A percentile compares a stretch with the other conserved stretches of the same genome.
These are phyloP conservation scores for Aphanomyces cochlioides DNA, from an alignment of 352 stramenopile genomes.

Conservation along the genomic window DNA sequence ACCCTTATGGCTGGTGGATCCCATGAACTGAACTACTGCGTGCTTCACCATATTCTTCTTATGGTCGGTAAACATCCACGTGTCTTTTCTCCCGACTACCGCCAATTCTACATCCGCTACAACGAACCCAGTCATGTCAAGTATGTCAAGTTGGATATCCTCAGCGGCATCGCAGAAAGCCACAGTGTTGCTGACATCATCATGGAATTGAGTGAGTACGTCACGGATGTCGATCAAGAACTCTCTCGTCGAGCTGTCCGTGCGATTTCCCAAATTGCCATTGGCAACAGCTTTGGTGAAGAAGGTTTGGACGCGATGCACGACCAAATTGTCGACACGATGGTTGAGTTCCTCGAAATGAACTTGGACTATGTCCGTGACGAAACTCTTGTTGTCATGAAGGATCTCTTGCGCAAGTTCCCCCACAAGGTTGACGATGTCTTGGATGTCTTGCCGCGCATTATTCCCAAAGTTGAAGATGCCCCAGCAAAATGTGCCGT, in stretches of 20 bases:
- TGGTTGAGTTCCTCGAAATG: slow-evolving; percentile 97
- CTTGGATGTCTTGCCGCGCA: slow-evolving; percentile 74
- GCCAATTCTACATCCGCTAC: slow-evolving; percentile 97
- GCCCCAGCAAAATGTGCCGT: slow-evolving; percentile 90
- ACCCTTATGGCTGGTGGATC: slow-evolving; percentile 95
- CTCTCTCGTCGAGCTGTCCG: slow-evolving; percentile 90
- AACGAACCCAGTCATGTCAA: slow-evolving; percentile 98
- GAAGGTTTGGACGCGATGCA: slow-evolving; percentile 62
- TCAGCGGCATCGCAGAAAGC: slow-evolving; percentile 93
- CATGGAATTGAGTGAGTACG: slow-evolving; percentile 96
- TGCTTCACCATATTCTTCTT: slow-evolving; percentile 96
- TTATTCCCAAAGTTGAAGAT: slow-evolving; percentile 69
- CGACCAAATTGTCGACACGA: slow-evolving; percentile 85
- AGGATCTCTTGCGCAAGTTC: slow-evolving; percentile 95
- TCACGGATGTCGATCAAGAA: slow-evolving; percentile 92
- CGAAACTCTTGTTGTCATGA: slow-evolving; percentile 95
- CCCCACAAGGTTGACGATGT: slow-evolving; percentile 91
- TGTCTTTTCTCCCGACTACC: slow-evolving; percentile 97
- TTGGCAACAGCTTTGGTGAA: slow-evolving; percentile 68
- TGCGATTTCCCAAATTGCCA: slow-evolving; percentile 91
- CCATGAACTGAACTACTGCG: slow-evolving; percentile 92
- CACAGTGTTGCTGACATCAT: slow-evolving; percentile 96
- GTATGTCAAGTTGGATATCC: slow-evolving; percentile 96
- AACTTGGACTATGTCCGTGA: slow-evolving; percentile 95
- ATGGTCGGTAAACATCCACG: slow-evolving; percentile 93